Evolutionary conservation across 2,329 filamentous ascomycete genomes (phyloP), one percentile per base, ranked within the genome.

Genomic region (Tricladium varicosporioides): DNA sequence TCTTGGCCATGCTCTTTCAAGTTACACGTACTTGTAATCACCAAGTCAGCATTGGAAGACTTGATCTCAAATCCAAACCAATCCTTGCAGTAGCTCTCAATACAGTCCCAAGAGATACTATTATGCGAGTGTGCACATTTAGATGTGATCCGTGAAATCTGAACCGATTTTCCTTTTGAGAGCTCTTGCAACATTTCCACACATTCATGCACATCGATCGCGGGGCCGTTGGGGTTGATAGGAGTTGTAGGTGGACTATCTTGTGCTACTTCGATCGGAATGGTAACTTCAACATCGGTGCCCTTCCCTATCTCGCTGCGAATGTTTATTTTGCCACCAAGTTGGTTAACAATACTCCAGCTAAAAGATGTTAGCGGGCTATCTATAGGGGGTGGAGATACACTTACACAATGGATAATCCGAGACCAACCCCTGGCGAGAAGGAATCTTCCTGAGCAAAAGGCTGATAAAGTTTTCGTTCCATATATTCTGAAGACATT

Each of bases 381-480:
- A 13, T 16, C 5, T 9, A 18, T 19, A 15, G 22, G 7, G 36
- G 9, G 36, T 4, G 4, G 10, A 40, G 36, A 40, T 40, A 51
- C 7, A 54, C 65, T 87, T 77, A 78, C 49, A 88, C 85, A 11
- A 88, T 84, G 5, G 81, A 84, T 27, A 88, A 69, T 0, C 85
- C 85, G 0, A 88, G 71, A 0, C 84, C 85, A 1, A 82, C 82
- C 0, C 85, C 85, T 5, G 79, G 78, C 1, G 81, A 77, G 18
- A 88, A 71, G 0, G 77, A 74, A 56, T 86, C 80, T 63, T 88
- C 85, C 59, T 88, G 85, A 0, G 76, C 72, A 61, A 87, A 87
- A 0, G 83, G 82, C 0, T 79, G 80, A 61, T 83, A 88, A 0
- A 87, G 70, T 13, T 79, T 76, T 4, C 79, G 79, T 22, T 80